These are phyloP conservation scores for Noccaea caerulescens DNA, from an alignment of 345 rosid species.

Conservation along the genomic window DNA sequence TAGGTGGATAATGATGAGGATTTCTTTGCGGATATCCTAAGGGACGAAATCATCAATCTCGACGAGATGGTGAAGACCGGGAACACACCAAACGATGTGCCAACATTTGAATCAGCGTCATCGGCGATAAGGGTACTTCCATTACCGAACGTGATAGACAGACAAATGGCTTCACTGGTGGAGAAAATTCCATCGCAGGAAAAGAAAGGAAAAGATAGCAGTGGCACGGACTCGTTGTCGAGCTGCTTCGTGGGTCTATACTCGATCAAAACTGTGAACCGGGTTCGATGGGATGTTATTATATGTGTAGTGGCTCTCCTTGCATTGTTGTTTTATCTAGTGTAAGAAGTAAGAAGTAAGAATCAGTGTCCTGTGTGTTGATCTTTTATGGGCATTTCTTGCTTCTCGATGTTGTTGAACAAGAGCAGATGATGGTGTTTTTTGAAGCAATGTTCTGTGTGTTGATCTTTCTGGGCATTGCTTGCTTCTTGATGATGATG, in stretches of 20 bases:
- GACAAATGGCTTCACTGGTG: constrained; percentile 28
- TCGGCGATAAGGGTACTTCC: constrained; percentile 35
- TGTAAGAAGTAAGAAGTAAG: neutral
- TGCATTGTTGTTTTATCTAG: constrained; percentile 24
- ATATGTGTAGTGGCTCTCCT: constrained; percentile 4
- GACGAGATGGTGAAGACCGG: constrained; percentile 47
- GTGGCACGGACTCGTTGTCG: neutral
- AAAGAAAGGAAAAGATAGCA: constrained; percentile 1
- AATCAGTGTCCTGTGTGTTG: neutral
- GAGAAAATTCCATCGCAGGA: constrained; percentile 16
- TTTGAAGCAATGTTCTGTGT: neutral
- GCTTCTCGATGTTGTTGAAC: neutral
- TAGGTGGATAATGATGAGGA: constrained; percentile 50
- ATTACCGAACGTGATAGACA: constrained; percentile 38
- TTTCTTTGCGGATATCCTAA: constrained; percentile 71
- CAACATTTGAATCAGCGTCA: constrained; percentile 41
- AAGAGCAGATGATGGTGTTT: neutral
- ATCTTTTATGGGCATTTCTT: neutral
- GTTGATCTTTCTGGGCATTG: no score
- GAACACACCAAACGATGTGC: constrained; percentile 21
- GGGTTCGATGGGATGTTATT: constrained; percentile 24
- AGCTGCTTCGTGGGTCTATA: constrained; percentile 38
- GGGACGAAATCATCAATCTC: constrained; percentile 73
- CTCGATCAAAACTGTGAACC: constrained; percentile 40
- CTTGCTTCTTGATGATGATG: no score